A percentile compares a stretch with the other conserved stretches of the same genome.
Conservation (phyloP, 2,329 filamentous ascomycete species). For the Aspergillus sp. region DNA sequence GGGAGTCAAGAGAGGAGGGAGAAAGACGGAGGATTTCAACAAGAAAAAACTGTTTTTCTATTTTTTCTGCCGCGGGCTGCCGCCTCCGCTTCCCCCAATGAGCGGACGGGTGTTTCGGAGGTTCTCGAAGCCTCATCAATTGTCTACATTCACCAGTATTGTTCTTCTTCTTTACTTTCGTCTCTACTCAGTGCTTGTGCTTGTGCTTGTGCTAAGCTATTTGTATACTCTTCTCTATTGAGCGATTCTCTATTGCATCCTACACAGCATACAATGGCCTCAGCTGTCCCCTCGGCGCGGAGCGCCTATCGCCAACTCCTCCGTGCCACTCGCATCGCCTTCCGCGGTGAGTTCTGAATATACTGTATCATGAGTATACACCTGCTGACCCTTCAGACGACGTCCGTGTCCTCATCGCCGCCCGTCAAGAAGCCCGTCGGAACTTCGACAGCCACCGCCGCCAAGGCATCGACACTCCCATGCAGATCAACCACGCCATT, state of each 20-base stretch:
- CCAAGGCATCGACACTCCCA: conserved; percentile 57
- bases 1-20: conserved; percentile 14
- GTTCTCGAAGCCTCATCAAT: conserved; percentile 10
- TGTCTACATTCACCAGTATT: neutral
- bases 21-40: conserved; percentile 2
- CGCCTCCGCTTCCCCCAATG: conserved; percentile 28
- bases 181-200: neutral
- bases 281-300: conserved; percentile 55
- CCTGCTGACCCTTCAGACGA: conserved; percentile 58
- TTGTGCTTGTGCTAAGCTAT: too few relatives aligned
- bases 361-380: neutral
- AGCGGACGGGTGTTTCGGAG: conserved; percentile 22
- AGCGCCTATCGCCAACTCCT: conserved; percentile 77
- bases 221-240: neutral
- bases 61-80: conserved; percentile 36
- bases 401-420: conserved; percentile 62
- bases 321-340: conserved; percentile 77
- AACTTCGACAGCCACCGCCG: conserved; percentile 68
- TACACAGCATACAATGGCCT: conserved; percentile 22
- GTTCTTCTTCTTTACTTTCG: neutral
- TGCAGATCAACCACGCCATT: conserved; percentile 73
- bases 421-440: conserved; percentile 67
- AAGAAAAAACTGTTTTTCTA: conserved; percentile 25
- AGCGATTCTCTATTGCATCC: neutral
- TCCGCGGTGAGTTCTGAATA: conserved; percentile 60